These are phyloP conservation scores for Udeniomyces megalosporus DNA, from an alignment of 768 basidiomycete species.

Conservation along the genomic window DNA sequence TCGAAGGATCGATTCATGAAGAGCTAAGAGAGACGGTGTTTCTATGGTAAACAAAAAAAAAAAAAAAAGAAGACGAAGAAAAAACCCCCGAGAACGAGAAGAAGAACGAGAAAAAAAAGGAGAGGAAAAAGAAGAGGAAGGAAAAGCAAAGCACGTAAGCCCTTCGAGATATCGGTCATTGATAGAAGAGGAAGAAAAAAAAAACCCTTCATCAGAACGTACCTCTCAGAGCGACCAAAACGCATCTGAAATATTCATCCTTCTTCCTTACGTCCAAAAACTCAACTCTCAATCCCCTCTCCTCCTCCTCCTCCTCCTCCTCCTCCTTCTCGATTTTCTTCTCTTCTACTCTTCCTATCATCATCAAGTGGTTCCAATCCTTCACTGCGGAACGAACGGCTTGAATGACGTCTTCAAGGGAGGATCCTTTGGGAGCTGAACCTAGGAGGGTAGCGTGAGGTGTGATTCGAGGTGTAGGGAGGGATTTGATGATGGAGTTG, in stretches of 20 bases:
- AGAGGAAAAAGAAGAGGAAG: too few species aligned
- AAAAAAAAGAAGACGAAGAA: not conserved
- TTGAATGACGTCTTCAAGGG: too few species aligned
- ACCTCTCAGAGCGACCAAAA: constrained; percentile 3
- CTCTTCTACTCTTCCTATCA: not conserved
- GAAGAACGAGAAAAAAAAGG: not conserved
- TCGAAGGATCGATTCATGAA: not conserved
- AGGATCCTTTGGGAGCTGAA: not conserved
- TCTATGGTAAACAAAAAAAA: not conserved
- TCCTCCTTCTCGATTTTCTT: not conserved
- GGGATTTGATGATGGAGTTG: not conserved
- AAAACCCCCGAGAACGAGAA: not conserved
- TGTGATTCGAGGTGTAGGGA: constrained; percentile 7
- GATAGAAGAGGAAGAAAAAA: not conserved
- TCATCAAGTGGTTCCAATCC: not conserved
- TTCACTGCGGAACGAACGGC: not conserved
- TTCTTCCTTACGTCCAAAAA: constrained; percentile 9
- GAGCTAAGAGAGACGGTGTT: not conserved
- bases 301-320: not conserved
- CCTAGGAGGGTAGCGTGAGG: constrained; percentile 11
- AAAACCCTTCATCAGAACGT: too few species aligned
- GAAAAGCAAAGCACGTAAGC: too few species aligned
- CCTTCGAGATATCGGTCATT: too few species aligned
- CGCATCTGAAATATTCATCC: constrained; percentile 6
- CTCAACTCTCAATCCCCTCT: not conserved